Conservation (phyloP, 2,329 filamentous ascomycete genomes). For the Rutstroemia sp. region DNA sequence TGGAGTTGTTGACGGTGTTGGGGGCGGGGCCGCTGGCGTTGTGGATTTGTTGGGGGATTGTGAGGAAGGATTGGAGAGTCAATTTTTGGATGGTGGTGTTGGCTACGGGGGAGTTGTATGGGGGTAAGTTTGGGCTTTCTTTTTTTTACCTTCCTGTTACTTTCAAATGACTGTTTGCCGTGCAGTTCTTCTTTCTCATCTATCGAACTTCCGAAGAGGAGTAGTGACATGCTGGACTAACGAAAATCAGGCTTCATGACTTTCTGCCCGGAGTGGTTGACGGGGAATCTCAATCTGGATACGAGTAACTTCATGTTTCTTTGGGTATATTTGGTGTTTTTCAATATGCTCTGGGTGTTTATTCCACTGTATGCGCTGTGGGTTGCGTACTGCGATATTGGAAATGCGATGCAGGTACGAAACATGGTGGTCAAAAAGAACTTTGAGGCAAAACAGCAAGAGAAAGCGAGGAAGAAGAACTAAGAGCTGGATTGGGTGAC, state of each 20-base stretch:
- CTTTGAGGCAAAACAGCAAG: slow-evolving; percentile 17
- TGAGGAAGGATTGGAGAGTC: slow-evolving; percentile 44
- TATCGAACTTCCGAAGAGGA: neutral
- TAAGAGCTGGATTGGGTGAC: neutral
- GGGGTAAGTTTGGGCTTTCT: slow-evolving; percentile 36
- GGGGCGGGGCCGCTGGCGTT: slow-evolving; percentile 52
- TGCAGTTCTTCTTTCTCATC: neutral
- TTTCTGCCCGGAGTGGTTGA: slow-evolving; percentile 63
- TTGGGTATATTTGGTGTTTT: slow-evolving; percentile 62
- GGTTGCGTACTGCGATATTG: slow-evolving; percentile 47
- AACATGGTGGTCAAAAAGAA: slow-evolving; percentile 18
- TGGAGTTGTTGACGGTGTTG: slow-evolving; percentile 60
- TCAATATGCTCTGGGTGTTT: slow-evolving; percentile 62
- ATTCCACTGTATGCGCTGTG: slow-evolving; percentile 54
- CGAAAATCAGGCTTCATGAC: slow-evolving; percentile 55
- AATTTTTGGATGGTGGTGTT: slow-evolving; percentile 58
- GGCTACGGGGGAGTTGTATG: slow-evolving; percentile 60
- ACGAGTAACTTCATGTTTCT: slow-evolving; percentile 54
- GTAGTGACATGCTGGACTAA: neutral
- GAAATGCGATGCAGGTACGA: slow-evolving; percentile 42
- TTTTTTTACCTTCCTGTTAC: neutral
- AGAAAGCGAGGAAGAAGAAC: slow-evolving; percentile 18
- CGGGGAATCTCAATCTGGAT: slow-evolving; percentile 53
- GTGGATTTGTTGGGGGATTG: slow-evolving; percentile 53
- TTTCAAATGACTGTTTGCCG: neutral